Evolutionary conservation across 2,329 filamentous ascomycete species (phyloP).

Genomic region (Aureobasidium sp.): DNA sequence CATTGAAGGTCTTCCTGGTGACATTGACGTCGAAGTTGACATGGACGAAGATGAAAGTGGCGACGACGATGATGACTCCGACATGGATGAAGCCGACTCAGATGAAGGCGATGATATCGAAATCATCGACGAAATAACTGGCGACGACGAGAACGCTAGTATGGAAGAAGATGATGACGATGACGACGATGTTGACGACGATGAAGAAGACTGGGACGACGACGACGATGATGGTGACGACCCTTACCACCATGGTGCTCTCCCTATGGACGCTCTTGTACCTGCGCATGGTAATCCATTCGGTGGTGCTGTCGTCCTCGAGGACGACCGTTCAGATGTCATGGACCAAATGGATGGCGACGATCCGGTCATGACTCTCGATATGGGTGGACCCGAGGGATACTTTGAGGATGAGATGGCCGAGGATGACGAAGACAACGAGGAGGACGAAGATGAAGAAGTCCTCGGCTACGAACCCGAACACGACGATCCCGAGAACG

Average conservation of each 20-base stretch:
- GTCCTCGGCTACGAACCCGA: constrained; percentile 49
- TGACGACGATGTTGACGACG: constrained; percentile 33
- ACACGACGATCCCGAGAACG: constrained; percentile 33
- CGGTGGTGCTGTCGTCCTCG: constrained; percentile 33
- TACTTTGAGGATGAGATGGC: constrained; percentile 53
- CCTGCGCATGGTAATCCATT: constrained; percentile 28
- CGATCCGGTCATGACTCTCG: constrained; percentile 32
- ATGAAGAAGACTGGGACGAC: constrained; percentile 35
- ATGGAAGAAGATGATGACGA: constrained; percentile 43
- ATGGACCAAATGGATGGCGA: constrained; percentile 37
- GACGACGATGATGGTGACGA: constrained; percentile 50
- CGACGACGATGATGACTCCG: constrained; percentile 52
- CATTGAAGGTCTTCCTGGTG: constrained; percentile 57
- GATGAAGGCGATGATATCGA: constrained; percentile 46
- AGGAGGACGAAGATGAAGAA: constrained; percentile 59
- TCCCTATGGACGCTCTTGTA: constrained; percentile 14
- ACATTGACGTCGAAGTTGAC: constrained; percentile 66
- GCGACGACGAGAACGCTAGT: constrained; percentile 42
- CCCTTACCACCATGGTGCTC: constrained; percentile 37
- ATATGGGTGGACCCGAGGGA: constrained; percentile 40
- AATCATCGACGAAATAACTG: constrained; percentile 39
- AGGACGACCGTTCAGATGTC: constrained; percentile 31
- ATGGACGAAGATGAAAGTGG: constrained; percentile 68
- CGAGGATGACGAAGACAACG: constrained; percentile 41
- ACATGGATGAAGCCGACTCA: constrained; percentile 56